Evolutionary conservation across 164 flowering plant genomes (phyloP).

Genomic region (Nymphaea thermarum): DNA sequence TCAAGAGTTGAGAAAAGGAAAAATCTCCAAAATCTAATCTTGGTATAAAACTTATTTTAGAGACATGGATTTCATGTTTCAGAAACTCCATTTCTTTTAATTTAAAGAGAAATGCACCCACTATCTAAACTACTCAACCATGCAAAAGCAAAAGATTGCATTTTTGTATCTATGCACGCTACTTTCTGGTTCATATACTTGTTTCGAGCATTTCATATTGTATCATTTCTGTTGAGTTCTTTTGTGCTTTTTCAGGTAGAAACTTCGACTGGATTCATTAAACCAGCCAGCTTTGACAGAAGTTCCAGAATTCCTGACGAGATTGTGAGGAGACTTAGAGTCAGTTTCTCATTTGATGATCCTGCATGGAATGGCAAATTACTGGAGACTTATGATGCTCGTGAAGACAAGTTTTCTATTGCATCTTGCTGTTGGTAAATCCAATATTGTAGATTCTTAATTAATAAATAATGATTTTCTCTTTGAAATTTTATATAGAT

Average conservation of each 20-base stretch:
- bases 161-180: too few species aligned
- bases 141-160: too few species aligned
- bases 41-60: too few species aligned
- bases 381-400: conserved; percentile 76
- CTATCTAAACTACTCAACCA: too few species aligned
- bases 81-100: too few species aligned
- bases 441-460: background rate
- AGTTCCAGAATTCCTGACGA: conserved; percentile 87
- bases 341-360: conserved; percentile 45
- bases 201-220: too few species aligned
- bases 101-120: too few species aligned
- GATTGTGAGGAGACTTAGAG: conserved; percentile 65
- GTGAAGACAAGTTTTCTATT: conserved; percentile 42
- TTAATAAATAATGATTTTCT: background rate
- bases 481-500: background rate
- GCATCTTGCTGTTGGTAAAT: conserved; percentile 73
- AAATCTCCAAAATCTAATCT: too few species aligned
- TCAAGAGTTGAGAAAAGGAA: too few species aligned
- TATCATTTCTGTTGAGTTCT: background rate
- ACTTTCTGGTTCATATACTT: too few species aligned
- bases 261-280: conserved; percentile 42
- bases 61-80: too few species aligned
- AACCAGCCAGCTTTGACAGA: conserved; percentile 64
- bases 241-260: conserved; percentile 39
- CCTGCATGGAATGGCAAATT: conserved; percentile 56